These are phyloP conservation scores for Cryptococcus sp. DNA, from an alignment of 1,284 basidiomycete species.

Conservation along the genomic window DNA sequence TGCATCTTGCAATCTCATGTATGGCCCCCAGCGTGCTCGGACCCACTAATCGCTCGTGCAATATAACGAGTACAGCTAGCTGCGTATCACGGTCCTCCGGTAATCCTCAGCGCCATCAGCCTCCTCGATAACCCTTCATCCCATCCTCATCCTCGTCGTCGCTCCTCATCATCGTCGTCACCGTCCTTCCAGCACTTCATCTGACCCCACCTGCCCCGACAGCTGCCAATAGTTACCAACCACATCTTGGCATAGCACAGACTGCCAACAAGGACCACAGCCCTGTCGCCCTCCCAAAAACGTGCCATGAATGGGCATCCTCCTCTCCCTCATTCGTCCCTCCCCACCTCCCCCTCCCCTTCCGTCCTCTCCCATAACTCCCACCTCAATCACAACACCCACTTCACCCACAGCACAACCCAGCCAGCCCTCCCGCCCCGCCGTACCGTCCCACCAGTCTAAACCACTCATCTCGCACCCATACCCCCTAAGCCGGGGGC, in stretches of 20 bases:
- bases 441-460: background rate
- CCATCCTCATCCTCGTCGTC: no score
- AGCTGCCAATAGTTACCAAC: background rate
- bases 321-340: slow-evolving; percentile 9
- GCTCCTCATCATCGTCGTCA: no score
- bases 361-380: background rate
- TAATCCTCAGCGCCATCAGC: no score
- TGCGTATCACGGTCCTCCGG: no score
- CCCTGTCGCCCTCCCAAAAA: background rate
- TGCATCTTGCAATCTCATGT: no score
- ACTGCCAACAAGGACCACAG: no score
- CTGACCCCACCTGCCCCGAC: background rate
- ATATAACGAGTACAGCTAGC: no score
- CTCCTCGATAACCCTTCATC: no score
- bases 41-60: no score
- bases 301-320: slow-evolving; percentile 13
- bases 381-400: no score
- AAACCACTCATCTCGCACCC: slow-evolving; percentile 17
- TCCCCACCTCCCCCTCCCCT: background rate
- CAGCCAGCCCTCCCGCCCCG: background rate
- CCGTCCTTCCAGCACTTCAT: background rate
- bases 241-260: background rate
- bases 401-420: no score
- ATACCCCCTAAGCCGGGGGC: slow-evolving; percentile 9
- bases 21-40: no score